Evolutionary conservation across 208 protist species (phyloP).

Genomic region (Wallacemonas sp.): DNA sequence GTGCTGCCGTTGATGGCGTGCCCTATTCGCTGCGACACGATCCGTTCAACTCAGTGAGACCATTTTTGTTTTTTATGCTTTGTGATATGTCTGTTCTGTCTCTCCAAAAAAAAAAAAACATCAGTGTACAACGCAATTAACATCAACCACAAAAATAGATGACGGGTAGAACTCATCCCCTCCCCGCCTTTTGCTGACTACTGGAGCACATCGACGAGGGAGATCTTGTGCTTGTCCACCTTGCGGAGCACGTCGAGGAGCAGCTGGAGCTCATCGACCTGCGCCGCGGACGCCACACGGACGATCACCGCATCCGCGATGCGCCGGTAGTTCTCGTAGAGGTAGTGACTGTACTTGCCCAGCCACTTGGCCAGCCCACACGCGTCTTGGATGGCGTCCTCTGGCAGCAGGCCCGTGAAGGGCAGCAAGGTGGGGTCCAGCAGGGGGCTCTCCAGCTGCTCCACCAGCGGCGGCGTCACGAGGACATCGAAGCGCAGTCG

Average conservation of each 20-base stretch:
- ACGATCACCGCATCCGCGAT: slow-evolving; percentile 3
- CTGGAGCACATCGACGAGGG: neutral
- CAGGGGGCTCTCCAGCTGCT: neutral
- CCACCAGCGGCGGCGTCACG: neutral
- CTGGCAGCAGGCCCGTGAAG: slow-evolving; percentile 5
- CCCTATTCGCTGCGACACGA: too few species aligned
- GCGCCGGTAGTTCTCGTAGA: slow-evolving; percentile 19
- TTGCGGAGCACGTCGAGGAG: slow-evolving; percentile 1
- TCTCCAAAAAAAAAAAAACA: neutral
- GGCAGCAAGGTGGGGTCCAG: slow-evolving; percentile 2
- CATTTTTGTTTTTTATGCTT: neutral
- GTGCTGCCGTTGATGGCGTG: too few species aligned
- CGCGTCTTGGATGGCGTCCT: neutral
- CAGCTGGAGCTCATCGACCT: slow-evolving; percentile 8
- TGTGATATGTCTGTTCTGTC: neutral
- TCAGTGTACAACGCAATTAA: neutral
- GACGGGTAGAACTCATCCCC: neutral
- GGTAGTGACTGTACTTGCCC: slow-evolving; percentile 24
- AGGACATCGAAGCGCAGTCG: neutral
- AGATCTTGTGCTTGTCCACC: neutral
- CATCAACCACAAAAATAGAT: neutral
- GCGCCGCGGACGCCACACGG: slow-evolving; percentile 1
- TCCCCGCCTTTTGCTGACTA: neutral
- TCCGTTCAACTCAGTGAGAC: too few species aligned
- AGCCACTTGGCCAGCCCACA: slow-evolving; percentile 9